phyloP scores from a whole-genome alignment of 768 basidiomycete species.

The Peribolospora kevripleyi region DNA sequence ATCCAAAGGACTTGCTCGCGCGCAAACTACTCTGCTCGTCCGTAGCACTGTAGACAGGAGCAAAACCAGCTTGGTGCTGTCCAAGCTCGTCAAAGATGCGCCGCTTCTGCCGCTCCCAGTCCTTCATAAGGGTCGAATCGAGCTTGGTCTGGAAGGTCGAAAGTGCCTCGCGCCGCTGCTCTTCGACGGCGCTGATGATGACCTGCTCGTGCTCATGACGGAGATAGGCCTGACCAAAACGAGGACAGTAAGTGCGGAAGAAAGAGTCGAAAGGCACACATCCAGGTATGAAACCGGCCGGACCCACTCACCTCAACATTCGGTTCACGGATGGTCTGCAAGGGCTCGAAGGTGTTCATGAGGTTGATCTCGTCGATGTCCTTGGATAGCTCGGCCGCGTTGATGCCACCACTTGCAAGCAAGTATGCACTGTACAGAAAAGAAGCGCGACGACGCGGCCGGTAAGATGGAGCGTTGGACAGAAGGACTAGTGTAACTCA shows the following conservation, averaged over 20 bases:
- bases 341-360: conserved; percentile 54
- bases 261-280: background rate
- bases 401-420: conserved; percentile 77
- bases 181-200: conserved; percentile 79
- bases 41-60: background rate
- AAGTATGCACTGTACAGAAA: conserved; percentile 45
- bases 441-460: background rate
- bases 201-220: conserved; percentile 89
- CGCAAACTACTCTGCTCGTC: too few relatives aligned
- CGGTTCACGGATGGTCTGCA: conserved; percentile 81
- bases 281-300: background rate
- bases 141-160: conserved; percentile 59
- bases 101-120: conserved; percentile 80
- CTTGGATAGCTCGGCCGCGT: conserved; percentile 60
- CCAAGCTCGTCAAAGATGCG: conserved; percentile 74
- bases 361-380: conserved; percentile 67
- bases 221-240: conserved; percentile 37
- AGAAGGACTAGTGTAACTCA: background rate
- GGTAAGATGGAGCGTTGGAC: background rate
- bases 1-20: background rate
- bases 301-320: conserved; percentile 35
- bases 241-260: background rate
- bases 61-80: conserved; percentile 5
- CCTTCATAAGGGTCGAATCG: conserved; percentile 44
- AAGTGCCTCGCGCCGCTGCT: conserved; percentile 61